Base-by-base conservation (phyloP, 768 basidiomycete species). In the Suillus americanus region DNA sequence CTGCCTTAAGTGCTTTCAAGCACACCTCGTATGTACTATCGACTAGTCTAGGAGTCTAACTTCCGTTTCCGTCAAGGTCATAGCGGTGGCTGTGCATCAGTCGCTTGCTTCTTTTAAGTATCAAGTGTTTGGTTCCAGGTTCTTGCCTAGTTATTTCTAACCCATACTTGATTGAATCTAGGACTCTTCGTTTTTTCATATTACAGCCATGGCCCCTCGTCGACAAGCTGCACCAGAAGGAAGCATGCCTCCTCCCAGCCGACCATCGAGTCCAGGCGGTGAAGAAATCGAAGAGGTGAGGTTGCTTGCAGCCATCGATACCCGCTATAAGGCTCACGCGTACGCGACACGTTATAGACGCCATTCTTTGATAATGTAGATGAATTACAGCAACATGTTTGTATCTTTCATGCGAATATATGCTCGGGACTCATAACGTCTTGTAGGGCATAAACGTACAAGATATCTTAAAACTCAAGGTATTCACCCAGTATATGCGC, bases 381-480 rank as follows among this genome's bases (percentile, higher is more conserved):
- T 69, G 92, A 93, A 67, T 87, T 94, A 16, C 92, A 94, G 71
- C 88, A 91, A 68, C 89, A 94, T 73, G 92, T 89, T 69, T 37
- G 83, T 61, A 28, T 57, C 4, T n/a, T 23, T 5, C 5, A 45
- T 23, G 20, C 35, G 30, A 30, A 41, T 63, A 50, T 62, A 62
- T 54, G 38, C 55, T 33, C 45, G 45, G 60, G 66, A 69, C 25
- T 53, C 40, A 62, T 33, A 70, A 38, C 25, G 37, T 23, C 20
- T 53, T 46, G 9, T 69, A 97, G 95, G 95, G 95, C 16, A 96
- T 97, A 75, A 97, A 95, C 68, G 89, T 95, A 33, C 94, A 97
- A 80, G 96, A 98, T 73, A 97, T 98, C 63, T 75, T 90, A 60
- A 98, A 98, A 78, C 86, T 98, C 66, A 97, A 97, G 79, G 92